Conservation (phyloP, 768 basidiomycete genomes). For the Xerocomellus amylosporus region DNA sequence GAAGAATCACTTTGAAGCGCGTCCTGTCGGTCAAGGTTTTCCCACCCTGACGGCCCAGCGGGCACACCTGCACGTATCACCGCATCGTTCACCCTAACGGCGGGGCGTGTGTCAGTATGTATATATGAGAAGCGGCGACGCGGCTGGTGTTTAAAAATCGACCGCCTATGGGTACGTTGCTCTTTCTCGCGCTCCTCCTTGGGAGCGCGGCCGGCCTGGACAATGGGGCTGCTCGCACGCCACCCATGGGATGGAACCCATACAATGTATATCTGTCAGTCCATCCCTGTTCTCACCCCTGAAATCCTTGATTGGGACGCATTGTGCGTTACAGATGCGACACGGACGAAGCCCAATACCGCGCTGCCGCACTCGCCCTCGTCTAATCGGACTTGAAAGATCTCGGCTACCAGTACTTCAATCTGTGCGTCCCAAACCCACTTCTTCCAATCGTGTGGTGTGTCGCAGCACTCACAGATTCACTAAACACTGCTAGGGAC, state of each 20-base stretch:
- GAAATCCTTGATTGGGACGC: neutral
- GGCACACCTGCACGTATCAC: too few species aligned
- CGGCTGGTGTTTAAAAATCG: neutral
- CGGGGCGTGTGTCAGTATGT: too few species aligned
- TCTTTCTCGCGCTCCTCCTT: neutral
- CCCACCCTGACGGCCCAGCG: too few species aligned
- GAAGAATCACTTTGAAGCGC: too few species aligned
- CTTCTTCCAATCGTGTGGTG: neutral
- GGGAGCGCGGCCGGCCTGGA: neutral
- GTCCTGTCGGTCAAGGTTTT: too few species aligned
- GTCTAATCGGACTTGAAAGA: neutral
- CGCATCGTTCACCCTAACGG: too few species aligned
- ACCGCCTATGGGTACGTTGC: neutral
- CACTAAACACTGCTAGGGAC: constrained; percentile 1
- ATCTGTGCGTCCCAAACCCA: neutral
- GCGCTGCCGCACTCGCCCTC: constrained; percentile 4
- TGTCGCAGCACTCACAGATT: too few species aligned
- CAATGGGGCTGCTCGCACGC: constrained; percentile 12
- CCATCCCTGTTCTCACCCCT: neutral
- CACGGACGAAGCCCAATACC: constrained; percentile 7
- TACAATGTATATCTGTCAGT: constrained; percentile 14
- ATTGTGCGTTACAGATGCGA: neutral
- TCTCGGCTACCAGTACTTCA: constrained; percentile 9
- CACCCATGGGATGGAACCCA: constrained; percentile 19
- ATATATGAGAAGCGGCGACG: neutral